Evolutionary conservation across 768 basidiomycete species (phyloP).

Genomic region (Lentinula detonsa): DNA sequence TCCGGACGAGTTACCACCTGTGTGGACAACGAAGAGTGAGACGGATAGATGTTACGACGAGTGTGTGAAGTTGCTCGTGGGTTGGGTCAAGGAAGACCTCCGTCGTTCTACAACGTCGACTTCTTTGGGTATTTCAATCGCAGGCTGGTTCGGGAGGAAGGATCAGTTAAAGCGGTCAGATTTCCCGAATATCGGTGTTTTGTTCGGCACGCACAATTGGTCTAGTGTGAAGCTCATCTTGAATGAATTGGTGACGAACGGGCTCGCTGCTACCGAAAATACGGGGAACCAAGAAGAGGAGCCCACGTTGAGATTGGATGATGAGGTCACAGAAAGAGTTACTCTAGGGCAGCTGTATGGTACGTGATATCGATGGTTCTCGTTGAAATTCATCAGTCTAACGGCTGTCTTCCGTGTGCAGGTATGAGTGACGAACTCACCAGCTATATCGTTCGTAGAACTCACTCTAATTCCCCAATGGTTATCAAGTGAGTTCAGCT

Average conservation of each 20-base stretch:
- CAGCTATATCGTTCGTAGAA: slow-evolving; percentile 55
- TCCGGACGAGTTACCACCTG: slow-evolving; percentile 54
- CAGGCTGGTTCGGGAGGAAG: slow-evolving; percentile 7
- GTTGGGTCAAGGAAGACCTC: slow-evolving; percentile 6
- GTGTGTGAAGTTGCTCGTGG: slow-evolving; percentile 52
- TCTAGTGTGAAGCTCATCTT: slow-evolving; percentile 58
- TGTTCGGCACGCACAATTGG: slow-evolving; percentile 90
- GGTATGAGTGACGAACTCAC: slow-evolving; percentile 87
- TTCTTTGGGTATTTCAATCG: not conserved
- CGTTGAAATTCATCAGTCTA: not conserved
- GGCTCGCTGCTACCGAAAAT: slow-evolving; percentile 36
- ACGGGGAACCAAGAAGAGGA: slow-evolving; percentile 17
- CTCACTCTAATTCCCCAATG: slow-evolving; percentile 51
- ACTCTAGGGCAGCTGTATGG: slow-evolving; percentile 82
- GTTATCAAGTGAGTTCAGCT: slow-evolving; percentile 57
- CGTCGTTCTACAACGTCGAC: not conserved
- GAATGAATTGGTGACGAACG: slow-evolving; percentile 47
- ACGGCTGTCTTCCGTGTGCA: slow-evolving; percentile 19
- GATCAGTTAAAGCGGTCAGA: not conserved
- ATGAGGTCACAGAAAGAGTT: slow-evolving; percentile 58
- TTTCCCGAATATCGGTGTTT: slow-evolving; percentile 43
- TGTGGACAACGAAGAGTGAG: slow-evolving; percentile 60
- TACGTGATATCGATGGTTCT: slow-evolving; percentile 21
- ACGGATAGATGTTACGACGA: slow-evolving; percentile 73
- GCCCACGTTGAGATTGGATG: slow-evolving; percentile 33